Percentiles rank a stretch among this genome's conserved stretches.
Conservation (phyloP, 164 flowering plant genomes). For the Malania oleifera region DNA sequence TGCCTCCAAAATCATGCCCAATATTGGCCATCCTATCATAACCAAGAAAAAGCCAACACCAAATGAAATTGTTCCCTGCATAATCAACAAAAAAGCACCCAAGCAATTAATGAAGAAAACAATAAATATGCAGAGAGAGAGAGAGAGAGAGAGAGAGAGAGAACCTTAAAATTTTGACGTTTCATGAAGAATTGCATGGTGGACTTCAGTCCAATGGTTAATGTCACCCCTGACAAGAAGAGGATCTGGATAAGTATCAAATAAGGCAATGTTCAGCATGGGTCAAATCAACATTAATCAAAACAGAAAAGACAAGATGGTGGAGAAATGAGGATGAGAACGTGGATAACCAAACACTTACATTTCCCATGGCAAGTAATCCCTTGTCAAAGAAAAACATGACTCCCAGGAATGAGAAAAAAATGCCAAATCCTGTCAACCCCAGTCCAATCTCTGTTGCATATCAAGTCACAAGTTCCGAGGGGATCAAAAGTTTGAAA, state of each 20-base stretch:
- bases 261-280: constrained; percentile 12
- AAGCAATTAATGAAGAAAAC: not conserved
- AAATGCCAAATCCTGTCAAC: constrained; percentile 84
- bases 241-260: constrained; percentile 60
- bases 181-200: constrained; percentile 89
- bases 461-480: constrained; percentile 9
- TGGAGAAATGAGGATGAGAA: not conserved
- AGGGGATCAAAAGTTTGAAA: not conserved
- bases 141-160: not conserved
- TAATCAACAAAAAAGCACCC: not conserved
- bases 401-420: constrained; percentile 84
- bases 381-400: constrained; percentile 91
- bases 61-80: constrained; percentile 87
- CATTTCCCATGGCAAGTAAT: constrained; percentile 96
- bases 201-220: constrained; percentile 88
- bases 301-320: constrained; percentile 6
- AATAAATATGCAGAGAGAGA: not conserved
- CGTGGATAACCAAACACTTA: constrained; percentile 27
- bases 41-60: constrained; percentile 86
- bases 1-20: constrained; percentile 92
- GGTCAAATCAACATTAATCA: constrained; percentile 8
- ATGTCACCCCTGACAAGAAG: constrained; percentile 87
- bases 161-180: constrained; percentile 77
- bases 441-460: constrained; percentile 92
- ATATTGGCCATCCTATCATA: constrained; percentile 86